phyloP scores from a whole-genome alignment of 805 yeast species.

The Cyberlindnera saturnus region DNA sequence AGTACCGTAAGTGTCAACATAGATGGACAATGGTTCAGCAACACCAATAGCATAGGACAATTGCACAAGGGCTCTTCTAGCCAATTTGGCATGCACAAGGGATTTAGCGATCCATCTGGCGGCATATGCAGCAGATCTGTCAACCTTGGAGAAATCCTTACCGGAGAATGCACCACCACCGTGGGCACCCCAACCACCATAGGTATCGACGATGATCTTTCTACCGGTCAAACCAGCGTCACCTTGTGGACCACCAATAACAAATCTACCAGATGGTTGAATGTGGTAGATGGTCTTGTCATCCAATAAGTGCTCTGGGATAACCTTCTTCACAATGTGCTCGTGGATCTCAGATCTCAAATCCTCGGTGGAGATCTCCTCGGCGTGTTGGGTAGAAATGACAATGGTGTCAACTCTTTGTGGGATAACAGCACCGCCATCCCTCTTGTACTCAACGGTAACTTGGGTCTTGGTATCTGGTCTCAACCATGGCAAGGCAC shows the following conservation, averaged over 20 bases:
- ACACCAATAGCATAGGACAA: conserved; percentile 99
- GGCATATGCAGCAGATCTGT: conserved; percentile 99
- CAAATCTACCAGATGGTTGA: conserved; percentile 99
- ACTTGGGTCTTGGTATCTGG: conserved; percentile 99
- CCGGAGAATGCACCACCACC: conserved; percentile 99
- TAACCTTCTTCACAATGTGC: conserved; percentile 86
- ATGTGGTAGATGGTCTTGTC: conserved; percentile 95
- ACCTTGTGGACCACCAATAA: conserved; percentile 99
- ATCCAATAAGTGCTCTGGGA: conserved; percentile 85
- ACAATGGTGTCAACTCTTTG: conserved; percentile 96
- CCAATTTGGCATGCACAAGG: conserved; percentile 87
- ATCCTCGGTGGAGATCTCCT: conserved; percentile 89
- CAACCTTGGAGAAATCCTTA: conserved; percentile 99
- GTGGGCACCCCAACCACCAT: conserved; percentile 99
- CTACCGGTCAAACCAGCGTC: conserved; percentile 99
- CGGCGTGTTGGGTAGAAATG: conserved; percentile 97
- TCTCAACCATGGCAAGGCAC: conserved; percentile 93
- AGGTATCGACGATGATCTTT: conserved; percentile 98
- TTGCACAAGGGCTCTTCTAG: conserved; percentile 96
- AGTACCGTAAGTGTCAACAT: conserved; percentile 98
- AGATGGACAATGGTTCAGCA: conserved; percentile 97
- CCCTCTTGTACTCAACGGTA: conserved; percentile 92
- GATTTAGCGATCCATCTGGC: conserved; percentile 99
- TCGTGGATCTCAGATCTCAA: conserved; percentile 71
- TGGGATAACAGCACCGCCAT: conserved; percentile 93